phyloP scores from a whole-genome alignment of 1,284 basidiomycete species.

The Paramarasmius palmivorus region DNA sequence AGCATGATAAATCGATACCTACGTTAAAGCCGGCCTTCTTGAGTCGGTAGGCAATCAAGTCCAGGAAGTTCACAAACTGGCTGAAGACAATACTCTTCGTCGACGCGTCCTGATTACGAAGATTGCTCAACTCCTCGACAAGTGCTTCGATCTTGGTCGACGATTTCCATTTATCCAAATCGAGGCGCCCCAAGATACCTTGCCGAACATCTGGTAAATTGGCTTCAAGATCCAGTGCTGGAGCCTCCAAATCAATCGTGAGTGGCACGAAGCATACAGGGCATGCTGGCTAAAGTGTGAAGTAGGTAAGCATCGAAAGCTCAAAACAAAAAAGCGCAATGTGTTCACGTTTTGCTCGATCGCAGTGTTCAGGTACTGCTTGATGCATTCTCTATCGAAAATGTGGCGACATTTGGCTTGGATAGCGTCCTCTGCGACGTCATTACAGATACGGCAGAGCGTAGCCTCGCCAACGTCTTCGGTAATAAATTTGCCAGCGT shows the following conservation, averaged over 20 bases:
- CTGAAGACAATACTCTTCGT: conserved; percentile 97
- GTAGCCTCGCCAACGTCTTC: conserved; percentile 71
- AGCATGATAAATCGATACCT: conserved; percentile 30
- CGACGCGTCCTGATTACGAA: conserved; percentile 84
- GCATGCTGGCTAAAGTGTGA: conserved; percentile 73
- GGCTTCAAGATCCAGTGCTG: conserved; percentile 84
- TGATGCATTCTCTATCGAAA: conserved; percentile 95
- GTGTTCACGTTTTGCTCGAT: conserved; percentile 67
- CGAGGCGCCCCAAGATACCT: conserved; percentile 90
- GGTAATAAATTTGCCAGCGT: conserved; percentile 59
- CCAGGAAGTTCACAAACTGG: conserved; percentile 89
- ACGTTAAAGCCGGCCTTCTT: conserved; percentile 91
- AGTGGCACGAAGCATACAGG: conserved; percentile 94
- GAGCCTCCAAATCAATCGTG: conserved; percentile 94
- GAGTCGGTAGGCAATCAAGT: conserved; percentile 91
- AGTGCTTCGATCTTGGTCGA: conserved; percentile 98
- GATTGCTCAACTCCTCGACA: conserved; percentile 88
- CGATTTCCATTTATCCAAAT: conserved; percentile 90
- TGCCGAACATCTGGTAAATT: conserved; percentile 66
- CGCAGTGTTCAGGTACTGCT: conserved; percentile 84
- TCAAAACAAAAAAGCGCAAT: conserved; percentile 4
- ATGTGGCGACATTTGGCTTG: conserved; percentile 89
- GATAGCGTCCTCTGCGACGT: conserved; percentile 97
- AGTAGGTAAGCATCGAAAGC: not conserved
- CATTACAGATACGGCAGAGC: conserved; percentile 94